Evolutionary conservation across 257 asterid genomes (phyloP).

Genomic region (Rehmannia glutinosa): DNA sequence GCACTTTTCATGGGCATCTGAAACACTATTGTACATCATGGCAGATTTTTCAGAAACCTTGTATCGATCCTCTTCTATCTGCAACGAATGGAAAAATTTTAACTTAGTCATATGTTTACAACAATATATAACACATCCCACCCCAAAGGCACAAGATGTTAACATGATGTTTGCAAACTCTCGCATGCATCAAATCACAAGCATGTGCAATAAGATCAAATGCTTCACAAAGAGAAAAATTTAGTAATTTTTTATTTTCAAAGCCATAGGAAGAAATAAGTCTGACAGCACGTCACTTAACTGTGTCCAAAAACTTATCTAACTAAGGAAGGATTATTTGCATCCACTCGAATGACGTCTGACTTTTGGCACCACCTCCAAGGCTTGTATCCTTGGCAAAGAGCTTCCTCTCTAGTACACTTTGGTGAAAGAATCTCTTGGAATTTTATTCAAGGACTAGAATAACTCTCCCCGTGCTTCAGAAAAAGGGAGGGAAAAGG

Average conservation of each 20-base stretch:
- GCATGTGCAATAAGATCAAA: conserved; percentile 6
- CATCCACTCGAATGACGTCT: not conserved
- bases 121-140: conserved; percentile 7
- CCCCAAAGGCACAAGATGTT: conserved; percentile 2
- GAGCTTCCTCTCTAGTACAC: not conserved
- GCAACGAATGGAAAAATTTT: conserved; percentile 25
- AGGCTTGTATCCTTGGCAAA: not conserved
- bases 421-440: not conserved
- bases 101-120: conserved; percentile 7
- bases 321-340: not conserved
- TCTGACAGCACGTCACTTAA: not conserved
- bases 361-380: not conserved
- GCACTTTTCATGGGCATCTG: conserved; percentile 76
- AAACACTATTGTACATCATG: conserved; percentile 58
- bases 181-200: not conserved
- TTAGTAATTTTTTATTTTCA: not conserved
- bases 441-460: not conserved
- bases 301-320: not conserved
- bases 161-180: not conserved
- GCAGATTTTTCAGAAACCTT: conserved; percentile 67
- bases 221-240: conserved; percentile 11
- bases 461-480: not conserved
- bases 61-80: conserved; percentile 82
- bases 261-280: not conserved
- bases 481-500: not conserved